Percentiles rank a stretch among this genome's conserved stretches.
These are phyloP conservation scores for Pseudodiploospora longispora DNA, from an alignment of 2,329 filamentous ascomycete species.

Conservation along the genomic window DNA sequence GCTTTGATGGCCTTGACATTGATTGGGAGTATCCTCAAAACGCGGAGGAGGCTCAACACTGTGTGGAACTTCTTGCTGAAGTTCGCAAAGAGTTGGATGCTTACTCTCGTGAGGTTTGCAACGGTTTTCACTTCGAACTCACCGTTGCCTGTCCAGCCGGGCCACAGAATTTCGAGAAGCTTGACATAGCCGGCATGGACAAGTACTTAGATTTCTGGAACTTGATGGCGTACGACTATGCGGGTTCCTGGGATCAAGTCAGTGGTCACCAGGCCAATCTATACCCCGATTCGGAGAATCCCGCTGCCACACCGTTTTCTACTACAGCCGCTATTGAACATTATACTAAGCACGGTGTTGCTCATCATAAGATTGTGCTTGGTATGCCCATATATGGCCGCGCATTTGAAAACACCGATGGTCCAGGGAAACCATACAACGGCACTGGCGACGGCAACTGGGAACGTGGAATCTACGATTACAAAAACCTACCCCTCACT, in stretches of 20 bases:
- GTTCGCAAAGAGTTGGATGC: constrained; percentile 50
- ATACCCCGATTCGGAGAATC: constrained; percentile 48
- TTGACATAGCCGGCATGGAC: constrained; percentile 59
- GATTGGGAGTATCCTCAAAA: constrained; percentile 62
- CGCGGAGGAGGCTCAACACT: constrained; percentile 45
- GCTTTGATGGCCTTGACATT: constrained; percentile 65
- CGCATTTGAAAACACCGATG: constrained; percentile 71
- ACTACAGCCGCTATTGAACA: constrained; percentile 60
- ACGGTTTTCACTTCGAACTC: constrained; percentile 50
- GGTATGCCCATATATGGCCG: constrained; percentile 92
- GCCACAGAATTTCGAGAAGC: constrained; percentile 51
- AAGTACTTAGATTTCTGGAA: constrained; percentile 65
- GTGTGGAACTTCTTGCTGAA: constrained; percentile 49
- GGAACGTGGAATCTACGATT: constrained; percentile 83
- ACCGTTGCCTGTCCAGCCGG: constrained; percentile 59
- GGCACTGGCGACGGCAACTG: constrained; percentile 74
- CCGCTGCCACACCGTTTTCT: constrained; percentile 68
- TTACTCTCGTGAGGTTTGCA: constrained; percentile 38
- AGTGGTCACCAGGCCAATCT: constrained; percentile 80
- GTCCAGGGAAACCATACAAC: constrained; percentile 58
- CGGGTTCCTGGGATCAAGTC: constrained; percentile 67
- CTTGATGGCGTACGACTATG: constrained; percentile 83
- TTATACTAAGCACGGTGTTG: constrained; percentile 60
- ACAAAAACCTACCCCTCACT: constrained; percentile 68
- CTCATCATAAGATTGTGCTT: constrained; percentile 66